A percentile compares a stretch with the other conserved stretches of the same genome.
Evolutionary conservation across 306 rosid genomes (phyloP).

Genomic region (Medicago arabica): DNA sequence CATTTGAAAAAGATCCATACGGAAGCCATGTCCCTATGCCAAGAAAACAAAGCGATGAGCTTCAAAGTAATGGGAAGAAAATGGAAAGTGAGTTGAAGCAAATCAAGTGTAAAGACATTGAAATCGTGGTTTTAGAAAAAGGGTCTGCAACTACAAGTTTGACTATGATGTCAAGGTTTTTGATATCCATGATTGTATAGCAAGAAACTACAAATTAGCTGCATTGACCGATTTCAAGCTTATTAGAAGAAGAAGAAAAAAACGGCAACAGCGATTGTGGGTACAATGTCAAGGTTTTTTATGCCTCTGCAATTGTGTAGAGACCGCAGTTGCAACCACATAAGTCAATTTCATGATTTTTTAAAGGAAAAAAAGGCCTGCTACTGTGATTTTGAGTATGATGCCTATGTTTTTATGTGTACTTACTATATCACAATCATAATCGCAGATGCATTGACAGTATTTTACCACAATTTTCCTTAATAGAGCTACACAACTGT

Average conservation of each 20-base stretch:
- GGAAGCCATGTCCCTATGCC: slow-evolving; percentile 76
- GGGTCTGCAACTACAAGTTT: not conserved
- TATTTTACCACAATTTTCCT: too few species aligned
- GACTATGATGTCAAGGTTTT: not conserved
- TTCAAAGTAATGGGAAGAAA: not conserved
- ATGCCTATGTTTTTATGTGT: not conserved
- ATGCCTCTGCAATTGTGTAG: not conserved
- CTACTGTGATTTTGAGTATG: not conserved
- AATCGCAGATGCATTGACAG: not conserved
- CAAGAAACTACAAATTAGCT: too few species aligned
- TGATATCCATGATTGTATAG: too few species aligned
- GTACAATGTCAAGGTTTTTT: not conserved
- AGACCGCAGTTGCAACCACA: not conserved
- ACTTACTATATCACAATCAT: not conserved
- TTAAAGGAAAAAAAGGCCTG: not conserved
- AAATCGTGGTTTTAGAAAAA: not conserved
- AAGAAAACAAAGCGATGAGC: not conserved
- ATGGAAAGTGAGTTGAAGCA: not conserved
- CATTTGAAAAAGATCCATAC: slow-evolving; percentile 67
- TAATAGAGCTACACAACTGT: too few species aligned
- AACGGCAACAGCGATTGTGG: too few species aligned
- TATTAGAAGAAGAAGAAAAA: too few species aligned
- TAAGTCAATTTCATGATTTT: not conserved
- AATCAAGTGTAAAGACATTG: not conserved
- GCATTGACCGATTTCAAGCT: not conserved